phyloP scores from a whole-genome alignment of 2,329 filamentous ascomycete genomes.

The Trichoderma sp. region DNA sequence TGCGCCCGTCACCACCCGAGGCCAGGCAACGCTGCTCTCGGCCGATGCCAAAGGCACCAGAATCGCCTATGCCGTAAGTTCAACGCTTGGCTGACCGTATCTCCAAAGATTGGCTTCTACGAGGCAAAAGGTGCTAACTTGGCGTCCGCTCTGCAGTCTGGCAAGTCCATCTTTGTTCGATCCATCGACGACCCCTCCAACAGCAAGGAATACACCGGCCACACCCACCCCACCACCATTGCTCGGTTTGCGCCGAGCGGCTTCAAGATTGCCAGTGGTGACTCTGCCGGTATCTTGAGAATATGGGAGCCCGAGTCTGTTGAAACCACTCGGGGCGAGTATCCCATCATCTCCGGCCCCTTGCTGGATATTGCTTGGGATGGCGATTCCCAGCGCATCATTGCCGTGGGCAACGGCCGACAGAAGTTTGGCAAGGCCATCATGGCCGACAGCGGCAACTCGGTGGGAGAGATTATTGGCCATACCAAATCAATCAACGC shows the following conservation, averaged over 20 bases:
- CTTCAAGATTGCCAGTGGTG: conserved; percentile 92
- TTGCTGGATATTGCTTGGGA: conserved; percentile 99
- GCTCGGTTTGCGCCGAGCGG: conserved; percentile 92
- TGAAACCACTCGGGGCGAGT: conserved; percentile 85
- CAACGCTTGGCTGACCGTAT: conserved; percentile 4
- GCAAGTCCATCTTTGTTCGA: conserved; percentile 94
- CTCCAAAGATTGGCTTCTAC: background rate
- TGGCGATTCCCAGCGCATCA: conserved; percentile 92
- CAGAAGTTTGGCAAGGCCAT: conserved; percentile 93
- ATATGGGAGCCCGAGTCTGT: conserved; percentile 93
- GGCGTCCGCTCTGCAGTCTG: conserved; percentile 60
- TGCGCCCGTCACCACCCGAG: conserved; percentile 78
- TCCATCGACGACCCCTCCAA: conserved; percentile 86
- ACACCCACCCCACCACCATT: conserved; percentile 86
- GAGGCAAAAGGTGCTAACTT: background rate
- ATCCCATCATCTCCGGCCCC: conserved; percentile 87
- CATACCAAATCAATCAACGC: conserved; percentile 90
- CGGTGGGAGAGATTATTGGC: conserved; percentile 88
- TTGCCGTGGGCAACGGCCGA: conserved; percentile 92
- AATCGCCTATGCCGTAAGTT: conserved; percentile 84
- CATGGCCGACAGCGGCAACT: conserved; percentile 93
- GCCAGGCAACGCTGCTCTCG: conserved; percentile 86
- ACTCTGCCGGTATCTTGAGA: conserved; percentile 78
- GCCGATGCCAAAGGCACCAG: conserved; percentile 86
- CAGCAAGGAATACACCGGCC: conserved; percentile 87